phyloP scores from a whole-genome alignment of 2,329 filamentous ascomycete genomes.

The Stemphylium lycopersici region DNA sequence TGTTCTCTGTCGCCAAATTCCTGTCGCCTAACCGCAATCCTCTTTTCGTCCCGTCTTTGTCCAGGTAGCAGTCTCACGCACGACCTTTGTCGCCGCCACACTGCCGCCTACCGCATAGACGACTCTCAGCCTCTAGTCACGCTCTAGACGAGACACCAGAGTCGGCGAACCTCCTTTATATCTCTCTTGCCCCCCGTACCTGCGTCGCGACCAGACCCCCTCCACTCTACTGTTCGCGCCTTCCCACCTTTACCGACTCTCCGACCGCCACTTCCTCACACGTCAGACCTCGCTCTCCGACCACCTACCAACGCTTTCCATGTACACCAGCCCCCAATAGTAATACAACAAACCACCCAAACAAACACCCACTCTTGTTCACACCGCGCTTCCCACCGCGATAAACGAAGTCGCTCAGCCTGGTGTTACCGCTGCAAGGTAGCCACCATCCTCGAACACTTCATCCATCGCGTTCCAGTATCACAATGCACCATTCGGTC shows the following conservation, averaged over 20 bases:
- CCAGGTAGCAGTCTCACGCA: constrained; percentile 33
- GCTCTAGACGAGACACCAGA: constrained; percentile 18
- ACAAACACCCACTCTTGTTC: constrained; percentile 4
- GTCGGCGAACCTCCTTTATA: constrained; percentile 17
- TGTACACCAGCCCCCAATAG: constrained; percentile 31
- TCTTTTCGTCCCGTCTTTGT: constrained; percentile 28
- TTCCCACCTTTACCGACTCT: constrained; percentile 25
- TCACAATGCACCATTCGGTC: constrained; percentile 47
- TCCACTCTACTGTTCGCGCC: constrained; percentile 10
- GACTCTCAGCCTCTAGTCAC: constrained; percentile 26
- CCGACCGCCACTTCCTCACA: constrained; percentile 40
- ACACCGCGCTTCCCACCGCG: constrained; percentile 14
- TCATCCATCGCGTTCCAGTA: constrained; percentile 32
- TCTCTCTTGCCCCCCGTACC: constrained; percentile 14
- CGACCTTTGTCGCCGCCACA: constrained; percentile 34
- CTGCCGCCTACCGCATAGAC: constrained; percentile 38
- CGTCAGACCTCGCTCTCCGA: constrained; percentile 32
- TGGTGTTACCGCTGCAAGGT: constrained; percentile 35
- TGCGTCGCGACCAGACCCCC: constrained; percentile 16
- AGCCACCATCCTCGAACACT: constrained; percentile 36
- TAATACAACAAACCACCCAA: constrained; percentile 33
- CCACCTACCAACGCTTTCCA: constrained; percentile 22
- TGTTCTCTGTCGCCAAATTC: constrained; percentile 24
- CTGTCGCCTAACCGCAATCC: constrained; percentile 10
- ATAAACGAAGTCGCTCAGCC: constrained; percentile 35